Evolutionary conservation across 768 basidiomycete species (phyloP), one percentile per base, ranked within the genome.

Genomic region (Coprinopsis sp.): DNA sequence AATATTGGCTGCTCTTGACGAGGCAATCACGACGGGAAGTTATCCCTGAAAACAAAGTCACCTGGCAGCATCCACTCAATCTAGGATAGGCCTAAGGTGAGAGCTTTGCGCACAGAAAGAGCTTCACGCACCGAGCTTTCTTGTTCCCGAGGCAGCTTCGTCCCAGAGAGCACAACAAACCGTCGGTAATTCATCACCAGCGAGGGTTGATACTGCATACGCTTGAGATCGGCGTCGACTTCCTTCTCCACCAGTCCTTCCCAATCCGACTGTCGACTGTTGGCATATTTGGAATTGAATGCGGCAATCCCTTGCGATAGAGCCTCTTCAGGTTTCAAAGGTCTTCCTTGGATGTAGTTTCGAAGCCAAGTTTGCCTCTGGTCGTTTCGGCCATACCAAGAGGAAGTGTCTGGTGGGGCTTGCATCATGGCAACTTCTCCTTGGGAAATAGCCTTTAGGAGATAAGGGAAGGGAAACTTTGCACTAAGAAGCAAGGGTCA

Each of bases 171-270:
- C 1, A 85, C 70, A 10, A 85, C 78, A 61, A 77, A 89, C 22
- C 87, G 77, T 22, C 87, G 76, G 56, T 82, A 81, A 24, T 68
- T 56, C 37, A 70, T 63, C 76, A 84, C 80, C 28, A 87, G 67
- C 19, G 55, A 62, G n/a, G 82, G 84, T 50, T 88, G 84, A 34
- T 64, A 61, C 53, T 84, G 82, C 69, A 87, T 76, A 31, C 54
- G 55, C 22, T 58, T 49, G 53, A 88, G 55, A 51, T 84, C 79
- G 14, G 64, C 59, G 2, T 63, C 58, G 33, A 87, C 67, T 28
- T 76, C 73, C 23, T 58, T 53, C 33, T 78, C 72, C 19, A 82
- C 67, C 5, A 59, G 59, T 7, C 58, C 33, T 8, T 57, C 36
- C 54, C 76, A 68, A 19, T 71, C 60, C 13, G 56, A 54, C 24